Conservation (phyloP, 1,139 yeast genomes). For the Pneumocystis jirovecii region DNA sequence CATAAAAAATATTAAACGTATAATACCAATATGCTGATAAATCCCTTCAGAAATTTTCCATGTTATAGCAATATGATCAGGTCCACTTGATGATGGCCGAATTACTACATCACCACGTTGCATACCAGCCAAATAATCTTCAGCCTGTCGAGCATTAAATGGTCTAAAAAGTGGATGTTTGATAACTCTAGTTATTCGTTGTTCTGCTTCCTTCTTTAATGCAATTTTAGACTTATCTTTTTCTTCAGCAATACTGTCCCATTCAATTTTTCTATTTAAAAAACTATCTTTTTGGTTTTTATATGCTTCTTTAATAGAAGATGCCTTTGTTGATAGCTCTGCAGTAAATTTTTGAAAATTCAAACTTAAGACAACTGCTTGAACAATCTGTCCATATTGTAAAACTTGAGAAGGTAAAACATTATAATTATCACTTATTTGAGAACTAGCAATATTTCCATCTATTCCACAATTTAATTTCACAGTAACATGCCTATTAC, state of each 20-base stretch:
- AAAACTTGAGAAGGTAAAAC: slow-evolving; percentile 32
- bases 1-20: background rate
- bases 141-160: slow-evolving; percentile 77
- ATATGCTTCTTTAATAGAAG: slow-evolving; percentile 49
- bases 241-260: slow-evolving; percentile 75
- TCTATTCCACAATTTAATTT: slow-evolving; percentile 62
- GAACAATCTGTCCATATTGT: slow-evolving; percentile 65
- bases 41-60: slow-evolving; percentile 90
- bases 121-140: slow-evolving; percentile 76
- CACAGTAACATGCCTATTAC: slow-evolving; percentile 38
- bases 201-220: slow-evolving; percentile 34
- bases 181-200: slow-evolving; percentile 55
- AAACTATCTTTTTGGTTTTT: slow-evolving; percentile 15
- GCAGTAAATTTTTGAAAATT: slow-evolving; percentile 63
- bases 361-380: slow-evolving; percentile 58
- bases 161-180: slow-evolving; percentile 86
- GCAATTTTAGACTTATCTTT: slow-evolving; percentile 44
- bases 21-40: slow-evolving; percentile 57
- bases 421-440: slow-evolving; percentile 39
- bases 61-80: slow-evolving; percentile 76
- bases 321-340: slow-evolving; percentile 52
- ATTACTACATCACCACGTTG: slow-evolving; percentile 86
- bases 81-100: slow-evolving; percentile 85
- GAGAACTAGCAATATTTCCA: slow-evolving; percentile 53
- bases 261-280: slow-evolving; percentile 30